Percentiles rank a stretch among this genome's conserved stretches.
Conservation (phyloP, 495 filamentous ascomycete genomes). For the Letharia lupina region DNA sequence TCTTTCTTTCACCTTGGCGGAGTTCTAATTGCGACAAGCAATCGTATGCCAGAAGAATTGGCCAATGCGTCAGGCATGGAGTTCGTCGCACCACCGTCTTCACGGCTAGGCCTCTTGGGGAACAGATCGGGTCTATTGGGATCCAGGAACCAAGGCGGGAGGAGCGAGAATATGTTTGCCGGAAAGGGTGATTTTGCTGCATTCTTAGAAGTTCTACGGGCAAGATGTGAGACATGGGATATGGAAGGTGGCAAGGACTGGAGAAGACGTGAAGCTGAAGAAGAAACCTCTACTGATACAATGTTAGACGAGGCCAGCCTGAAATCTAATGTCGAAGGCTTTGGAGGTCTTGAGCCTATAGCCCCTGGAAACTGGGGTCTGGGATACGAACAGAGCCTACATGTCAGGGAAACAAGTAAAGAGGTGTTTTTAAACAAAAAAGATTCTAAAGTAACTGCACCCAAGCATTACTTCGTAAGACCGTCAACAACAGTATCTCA, state of each 20-base stretch:
- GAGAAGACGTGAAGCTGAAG: conserved; percentile 43
- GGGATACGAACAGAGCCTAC: conserved; percentile 24
- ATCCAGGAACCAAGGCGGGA: conserved; percentile 30
- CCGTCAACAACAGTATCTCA: neutral
- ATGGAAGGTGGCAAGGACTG: conserved; percentile 61
- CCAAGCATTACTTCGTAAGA: conserved; percentile 14
- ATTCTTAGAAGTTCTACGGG: conserved; percentile 59
- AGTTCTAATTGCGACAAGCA: conserved; percentile 62
- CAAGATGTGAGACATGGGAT: conserved; percentile 62
- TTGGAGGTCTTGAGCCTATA: conserved; percentile 18
- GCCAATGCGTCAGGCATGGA: conserved; percentile 57
- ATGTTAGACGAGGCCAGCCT: neutral
- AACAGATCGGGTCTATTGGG: conserved; percentile 35
- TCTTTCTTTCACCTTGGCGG: conserved; percentile 66
- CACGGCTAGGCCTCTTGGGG: conserved; percentile 41
- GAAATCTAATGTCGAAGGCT: conserved; percentile 6
- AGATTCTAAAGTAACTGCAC: neutral
- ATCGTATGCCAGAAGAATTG: conserved; percentile 66
- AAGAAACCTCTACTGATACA: conserved; percentile 14
- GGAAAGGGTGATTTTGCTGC: conserved; percentile 54
- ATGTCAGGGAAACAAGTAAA: conserved; percentile 7
- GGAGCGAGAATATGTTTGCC: conserved; percentile 35
- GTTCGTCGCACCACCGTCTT: conserved; percentile 40
- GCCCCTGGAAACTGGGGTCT: conserved; percentile 20
- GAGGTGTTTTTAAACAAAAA: neutral